Conservation (phyloP, 306 rosid species). For the Hylodesmum podocarpum region DNA sequence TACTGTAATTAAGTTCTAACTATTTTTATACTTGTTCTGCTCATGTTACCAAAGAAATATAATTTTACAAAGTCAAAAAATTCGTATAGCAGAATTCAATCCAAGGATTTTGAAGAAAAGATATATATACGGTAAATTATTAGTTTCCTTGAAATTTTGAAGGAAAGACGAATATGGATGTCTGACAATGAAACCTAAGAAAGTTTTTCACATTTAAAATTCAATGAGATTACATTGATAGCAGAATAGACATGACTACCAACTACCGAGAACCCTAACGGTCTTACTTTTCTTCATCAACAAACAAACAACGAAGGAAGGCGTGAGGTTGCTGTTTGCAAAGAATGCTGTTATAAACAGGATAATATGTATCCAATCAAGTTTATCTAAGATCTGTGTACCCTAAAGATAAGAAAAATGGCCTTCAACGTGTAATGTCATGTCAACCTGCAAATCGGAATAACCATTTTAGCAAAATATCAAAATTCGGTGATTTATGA, state of each 20-base stretch:
- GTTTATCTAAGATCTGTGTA: constrained; percentile 58
- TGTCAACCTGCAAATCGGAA: constrained; percentile 64
- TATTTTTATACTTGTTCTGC: too few relatives aligned
- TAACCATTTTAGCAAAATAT: constrained; percentile 10
- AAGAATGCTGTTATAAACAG: constrained; percentile 55
- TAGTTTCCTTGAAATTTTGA: neutral
- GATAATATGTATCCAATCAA: constrained; percentile 58
- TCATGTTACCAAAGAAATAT: too few relatives aligned
- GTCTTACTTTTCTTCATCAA: constrained; percentile 22
- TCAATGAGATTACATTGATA: constrained; percentile 24
- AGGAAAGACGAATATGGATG: neutral
- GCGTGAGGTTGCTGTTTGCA: constrained; percentile 30
- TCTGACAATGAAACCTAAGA: neutral
- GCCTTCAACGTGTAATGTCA: constrained; percentile 56
- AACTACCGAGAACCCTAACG: constrained; percentile 24
- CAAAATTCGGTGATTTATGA: constrained; percentile 15
- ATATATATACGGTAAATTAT: neutral
- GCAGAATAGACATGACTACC: constrained; percentile 27
- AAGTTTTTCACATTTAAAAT: constrained; percentile 28
- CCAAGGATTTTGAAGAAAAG: neutral
- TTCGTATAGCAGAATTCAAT: neutral
- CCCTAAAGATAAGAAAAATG: constrained; percentile 73
- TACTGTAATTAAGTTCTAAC: too few relatives aligned
- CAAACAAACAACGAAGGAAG: constrained; percentile 13
- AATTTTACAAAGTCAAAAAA: too few relatives aligned